Base-by-base conservation (phyloP, 2,329 filamentous ascomycete species). In the Lachnellula cervina region DNA sequence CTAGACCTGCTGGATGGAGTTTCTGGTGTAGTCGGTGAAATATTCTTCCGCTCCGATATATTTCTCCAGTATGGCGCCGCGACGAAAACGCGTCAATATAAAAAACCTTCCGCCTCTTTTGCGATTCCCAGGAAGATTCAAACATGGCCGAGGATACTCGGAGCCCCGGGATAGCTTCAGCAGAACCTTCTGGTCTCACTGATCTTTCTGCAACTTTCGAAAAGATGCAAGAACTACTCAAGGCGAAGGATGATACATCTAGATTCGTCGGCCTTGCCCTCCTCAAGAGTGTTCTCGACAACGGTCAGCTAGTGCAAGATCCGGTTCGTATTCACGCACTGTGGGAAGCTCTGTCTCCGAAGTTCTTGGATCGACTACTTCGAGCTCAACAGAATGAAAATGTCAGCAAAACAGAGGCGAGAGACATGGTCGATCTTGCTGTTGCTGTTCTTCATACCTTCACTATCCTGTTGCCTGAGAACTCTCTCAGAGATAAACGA, bases 201-300 rank as follows among this genome's bases (percentile, higher is more conserved):
- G 59, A 67, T 59, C 19, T 61, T 23, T n/a, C 55, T 35, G 56
- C 58, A 42, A 60, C 64, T 3, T 64, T 82, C 51, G 70, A 77
- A 50, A 80, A 80, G 63, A 78, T 87, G 52, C 74, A 81, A 60
- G 64, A 73, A 1, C 75, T 87, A 2, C 76, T 89, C 35, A 73
- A 74, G 52, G 71, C 80, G 52, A 83, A 82, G 58, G 79, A 87
- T 66, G 85, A 89, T 66, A 88, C 86, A 0, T 81, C 83, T 19
- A 79, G 82, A 64, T 88, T 89, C 62, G 84, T 87, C 40, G 86
- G 84, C 7, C 73, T 89, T 21, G 82, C 84, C 1, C 75, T 88
- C 21, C 75, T 88, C 50, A 86, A 84, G 64, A 80, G 82, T n/a
- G 71, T 86, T 13, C 75, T 89, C 34, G 84, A 88, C 68, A 83